A percentile compares a stretch with the other conserved stretches of the same genome.
phyloP scores from a whole-genome alignment of 2,329 filamentous ascomycete species.

The Pseudogymnoascus sp. region DNA sequence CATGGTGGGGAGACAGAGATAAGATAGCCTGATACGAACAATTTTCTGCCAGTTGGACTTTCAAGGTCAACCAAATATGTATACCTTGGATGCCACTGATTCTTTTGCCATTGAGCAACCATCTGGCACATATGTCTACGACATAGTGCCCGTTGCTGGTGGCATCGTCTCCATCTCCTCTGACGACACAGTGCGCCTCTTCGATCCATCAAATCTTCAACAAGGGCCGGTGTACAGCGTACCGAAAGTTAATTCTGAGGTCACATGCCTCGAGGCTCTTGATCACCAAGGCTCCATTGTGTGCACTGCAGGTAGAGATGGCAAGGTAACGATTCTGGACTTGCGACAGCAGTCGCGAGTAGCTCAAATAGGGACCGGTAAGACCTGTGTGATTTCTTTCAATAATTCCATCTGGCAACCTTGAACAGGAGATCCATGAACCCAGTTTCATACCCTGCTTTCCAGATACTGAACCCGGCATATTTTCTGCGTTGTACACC shows the following conservation, averaged over 20 bases:
- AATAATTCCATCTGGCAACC: neutral
- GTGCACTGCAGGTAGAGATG: conserved; percentile 67
- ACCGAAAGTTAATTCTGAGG: conserved; percentile 51
- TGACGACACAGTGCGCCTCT: conserved; percentile 61
- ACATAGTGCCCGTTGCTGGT: conserved; percentile 30
- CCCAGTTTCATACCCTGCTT: neutral
- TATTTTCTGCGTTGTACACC: neutral
- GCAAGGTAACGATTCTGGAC: conserved; percentile 62
- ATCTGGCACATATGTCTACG: conserved; percentile 38
- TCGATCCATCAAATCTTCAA: conserved; percentile 54
- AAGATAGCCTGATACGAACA: conserved; percentile 9
- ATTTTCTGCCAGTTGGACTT: conserved; percentile 1
- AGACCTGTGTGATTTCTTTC: neutral
- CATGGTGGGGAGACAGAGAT: conserved; percentile 1
- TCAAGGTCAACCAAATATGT: conserved; percentile 25
- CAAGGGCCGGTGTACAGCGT: conserved; percentile 44
- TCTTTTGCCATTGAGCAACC: conserved; percentile 26
- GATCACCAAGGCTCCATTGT: conserved; percentile 49
- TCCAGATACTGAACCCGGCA: neutral
- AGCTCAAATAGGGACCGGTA: conserved; percentile 3
- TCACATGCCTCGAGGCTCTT: conserved; percentile 56
- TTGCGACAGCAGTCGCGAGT: conserved; percentile 35
- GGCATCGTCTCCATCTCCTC: conserved; percentile 51
- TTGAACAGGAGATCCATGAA: neutral
- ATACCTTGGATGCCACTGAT: conserved; percentile 23